phyloP scores from a whole-genome alignment of 2,329 filamentous ascomycete species.

The Cercospora nicotianae region DNA sequence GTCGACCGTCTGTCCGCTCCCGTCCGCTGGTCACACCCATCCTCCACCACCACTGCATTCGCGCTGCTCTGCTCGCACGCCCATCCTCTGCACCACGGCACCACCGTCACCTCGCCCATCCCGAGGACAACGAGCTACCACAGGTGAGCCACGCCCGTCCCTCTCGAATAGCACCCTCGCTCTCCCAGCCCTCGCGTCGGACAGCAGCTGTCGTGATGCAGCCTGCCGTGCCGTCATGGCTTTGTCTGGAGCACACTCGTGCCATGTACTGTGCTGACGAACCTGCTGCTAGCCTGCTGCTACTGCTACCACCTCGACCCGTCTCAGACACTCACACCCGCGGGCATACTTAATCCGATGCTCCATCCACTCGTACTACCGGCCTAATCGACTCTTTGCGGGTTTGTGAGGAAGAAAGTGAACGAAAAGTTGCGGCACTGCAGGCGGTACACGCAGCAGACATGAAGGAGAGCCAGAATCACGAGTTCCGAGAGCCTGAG shows the following conservation, averaged over 20 bases:
- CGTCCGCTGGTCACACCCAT: slow-evolving; percentile 1
- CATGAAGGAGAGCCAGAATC: slow-evolving; percentile 22
- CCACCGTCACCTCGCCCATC: not conserved
- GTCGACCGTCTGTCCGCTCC: slow-evolving; percentile 11
- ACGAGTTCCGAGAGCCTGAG: slow-evolving; percentile 25
- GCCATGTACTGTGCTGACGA: not conserved
- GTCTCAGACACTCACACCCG: slow-evolving; percentile 13
- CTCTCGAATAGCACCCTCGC: slow-evolving; percentile 11
- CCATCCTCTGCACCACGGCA: not conserved
- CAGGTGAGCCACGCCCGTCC: slow-evolving; percentile 13
- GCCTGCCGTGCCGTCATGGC: slow-evolving; percentile 17
- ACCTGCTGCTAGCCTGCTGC: not conserved
- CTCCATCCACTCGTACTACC: slow-evolving; percentile 18
- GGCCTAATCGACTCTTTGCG: slow-evolving; percentile 6
- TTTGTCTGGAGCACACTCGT: slow-evolving; percentile 7
- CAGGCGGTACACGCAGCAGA: slow-evolving; percentile 10
- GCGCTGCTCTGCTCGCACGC: not conserved
- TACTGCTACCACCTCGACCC: slow-evolving; percentile 6
- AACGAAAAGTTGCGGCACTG: not conserved
- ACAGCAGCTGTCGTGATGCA: slow-evolving; percentile 28
- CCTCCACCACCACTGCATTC: not conserved
- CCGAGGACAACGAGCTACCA: slow-evolving; percentile 6
- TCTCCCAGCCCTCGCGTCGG: slow-evolving; percentile 14
- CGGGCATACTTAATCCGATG: slow-evolving; percentile 19
- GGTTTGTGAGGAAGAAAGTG: not conserved